Base-by-base conservation (phyloP, 768 basidiomycete genomes). In the Mycena epipterygia region DNA sequence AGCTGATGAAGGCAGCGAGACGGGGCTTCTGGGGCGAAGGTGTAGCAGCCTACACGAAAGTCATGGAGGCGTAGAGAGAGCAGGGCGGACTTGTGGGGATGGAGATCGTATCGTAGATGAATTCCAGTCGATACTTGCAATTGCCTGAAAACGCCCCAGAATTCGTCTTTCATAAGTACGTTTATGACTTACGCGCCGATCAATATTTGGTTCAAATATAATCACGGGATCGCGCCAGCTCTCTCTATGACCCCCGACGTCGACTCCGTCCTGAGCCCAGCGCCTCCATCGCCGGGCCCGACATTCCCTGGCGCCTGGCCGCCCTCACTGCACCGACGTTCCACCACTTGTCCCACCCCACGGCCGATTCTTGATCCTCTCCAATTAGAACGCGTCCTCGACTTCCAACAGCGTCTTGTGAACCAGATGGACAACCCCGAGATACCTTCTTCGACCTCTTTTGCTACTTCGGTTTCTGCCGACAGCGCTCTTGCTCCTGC, bases 301-400 rank as follows among this genome's bases (percentile, higher is more conserved):
- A 49, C 66, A 21, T 41, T 86, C 33, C 87, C 87, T 37, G 86
- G 86, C 49, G 86, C 86, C 4, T 87, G 85, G 85, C 85, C 86
- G 2, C 35, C 68, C 64, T 78, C 74, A 12, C 64, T 70, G 65
- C 73, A 76, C 60, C 67, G 74, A 55, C 64, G 76, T 56, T 75
- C 73, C 69, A 70, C 52, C 46, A 74, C 76, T 33, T 74, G 76
- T 63, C 76, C 76, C 30, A 65, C 56, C 21, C 64, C 74, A 33
- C 49, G 66, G 29, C 61, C 61, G 3, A 42, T 63, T 41, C 42
- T 68, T 33, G 44, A 74, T 46, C 64, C 72, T 6, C 48, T 76
- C 9, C 79, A 76, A 60, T 75, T 81, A 21, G 78, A 79, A 51
- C 76, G 71, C n/a, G 78, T 81, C 58, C 70, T 74, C 35, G 66